Conservation (phyloP, 345 rosid species). For the Salix arbutifolia region DNA sequence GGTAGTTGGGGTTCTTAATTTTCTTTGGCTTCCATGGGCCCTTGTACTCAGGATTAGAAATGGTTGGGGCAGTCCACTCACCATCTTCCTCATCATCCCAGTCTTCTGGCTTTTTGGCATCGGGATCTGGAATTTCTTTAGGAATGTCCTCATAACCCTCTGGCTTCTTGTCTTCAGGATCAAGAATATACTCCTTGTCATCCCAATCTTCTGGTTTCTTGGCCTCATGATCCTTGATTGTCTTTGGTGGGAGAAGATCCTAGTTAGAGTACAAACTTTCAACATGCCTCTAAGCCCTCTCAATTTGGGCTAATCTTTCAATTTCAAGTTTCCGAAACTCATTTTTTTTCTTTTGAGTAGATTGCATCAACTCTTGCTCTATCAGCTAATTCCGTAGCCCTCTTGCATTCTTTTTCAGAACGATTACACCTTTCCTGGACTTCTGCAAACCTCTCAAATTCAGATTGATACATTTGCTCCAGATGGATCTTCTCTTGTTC, state of each 20-base stretch:
- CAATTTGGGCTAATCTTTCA: no score
- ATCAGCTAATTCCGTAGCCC: conserved; percentile 84
- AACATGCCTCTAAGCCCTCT: no score
- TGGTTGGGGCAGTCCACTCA: conserved; percentile 97
- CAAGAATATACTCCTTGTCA: no score
- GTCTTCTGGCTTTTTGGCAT: conserved; percentile 96
- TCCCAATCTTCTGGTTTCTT: conserved; percentile 48
- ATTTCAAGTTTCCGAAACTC: no score
- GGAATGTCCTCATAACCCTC: conserved; percentile 84
- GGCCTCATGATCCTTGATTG: conserved; percentile 88
- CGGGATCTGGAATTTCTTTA: conserved; percentile 78
- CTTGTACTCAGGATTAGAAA: conserved; percentile 90
- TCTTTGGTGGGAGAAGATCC: conserved; percentile 89
- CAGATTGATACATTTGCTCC: conserved; percentile 76
- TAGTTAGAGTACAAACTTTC: conserved; percentile 75
- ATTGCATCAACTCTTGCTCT: conserved; percentile 75
- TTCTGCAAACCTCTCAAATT: conserved; percentile 79
- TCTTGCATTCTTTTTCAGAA: conserved; percentile 87
- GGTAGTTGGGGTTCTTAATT: conserved; percentile 94
- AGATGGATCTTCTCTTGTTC: conserved; percentile 85
- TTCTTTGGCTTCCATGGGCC: conserved; percentile 94
- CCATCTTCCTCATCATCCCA: conserved; percentile 99
- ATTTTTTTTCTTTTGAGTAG: conserved; percentile 76
- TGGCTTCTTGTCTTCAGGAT: no score
- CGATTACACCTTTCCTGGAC: conserved; percentile 68